A percentile compares a stretch with the other conserved stretches of the same genome.
Conservation (phyloP, 176 grass and related monocot species). For the Carex cristatella region DNA sequence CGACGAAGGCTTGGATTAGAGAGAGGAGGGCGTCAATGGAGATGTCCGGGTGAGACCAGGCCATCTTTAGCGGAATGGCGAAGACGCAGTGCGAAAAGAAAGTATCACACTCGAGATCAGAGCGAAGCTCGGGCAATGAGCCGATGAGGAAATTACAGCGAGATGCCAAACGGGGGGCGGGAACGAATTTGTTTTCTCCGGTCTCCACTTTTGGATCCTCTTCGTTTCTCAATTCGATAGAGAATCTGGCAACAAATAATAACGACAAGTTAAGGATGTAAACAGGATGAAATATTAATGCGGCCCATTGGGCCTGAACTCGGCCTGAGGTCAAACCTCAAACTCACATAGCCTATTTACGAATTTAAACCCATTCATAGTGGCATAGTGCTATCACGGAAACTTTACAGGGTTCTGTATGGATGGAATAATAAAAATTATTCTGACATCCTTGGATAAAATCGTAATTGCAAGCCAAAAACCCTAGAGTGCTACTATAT, state of each 20-base stretch:
- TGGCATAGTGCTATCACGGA: background rate
- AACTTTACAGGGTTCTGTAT: background rate
- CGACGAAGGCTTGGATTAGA: slow-evolving; percentile 61
- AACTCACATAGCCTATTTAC: background rate
- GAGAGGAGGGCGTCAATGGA: slow-evolving; percentile 37
- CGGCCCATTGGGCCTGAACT: background rate
- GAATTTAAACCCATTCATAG: background rate
- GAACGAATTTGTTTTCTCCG: background rate
- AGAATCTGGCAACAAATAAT: no score
- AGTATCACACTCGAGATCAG: background rate
- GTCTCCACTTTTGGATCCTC: background rate
- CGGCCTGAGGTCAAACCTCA: background rate
- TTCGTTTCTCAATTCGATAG: no score
- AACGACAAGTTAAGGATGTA: no score
- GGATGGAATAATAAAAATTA: background rate
- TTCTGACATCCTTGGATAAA: background rate
- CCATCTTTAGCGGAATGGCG: slow-evolving; percentile 25
- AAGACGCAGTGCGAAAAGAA: background rate
- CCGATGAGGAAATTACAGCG: background rate
- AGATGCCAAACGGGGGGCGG: background rate
- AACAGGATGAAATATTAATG: no score
- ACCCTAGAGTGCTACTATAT: slow-evolving; percentile 38
- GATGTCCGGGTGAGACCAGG: slow-evolving; percentile 40
- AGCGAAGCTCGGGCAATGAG: background rate
- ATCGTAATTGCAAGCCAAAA: slow-evolving; percentile 12